A percentile compares a stretch with the other conserved stretches of the same genome.
phyloP scores from a whole-genome alignment of 2,329 filamentous ascomycete species.

The Ramularia endophylla region DNA sequence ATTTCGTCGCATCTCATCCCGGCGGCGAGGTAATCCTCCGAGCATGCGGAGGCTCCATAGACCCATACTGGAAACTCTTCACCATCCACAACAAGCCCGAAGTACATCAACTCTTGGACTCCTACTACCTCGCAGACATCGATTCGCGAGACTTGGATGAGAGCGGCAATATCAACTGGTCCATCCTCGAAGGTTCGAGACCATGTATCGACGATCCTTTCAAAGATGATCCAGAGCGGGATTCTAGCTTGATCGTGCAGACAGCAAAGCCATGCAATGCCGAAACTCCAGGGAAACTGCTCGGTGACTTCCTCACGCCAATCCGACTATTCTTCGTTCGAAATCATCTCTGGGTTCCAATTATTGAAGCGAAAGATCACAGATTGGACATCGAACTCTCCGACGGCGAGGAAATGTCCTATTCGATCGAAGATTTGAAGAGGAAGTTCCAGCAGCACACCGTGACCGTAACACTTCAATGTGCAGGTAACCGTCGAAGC shows the following conservation, averaged over 20 bases:
- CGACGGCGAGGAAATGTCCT: slow-evolving; percentile 49
- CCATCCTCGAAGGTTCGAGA: slow-evolving; percentile 3
- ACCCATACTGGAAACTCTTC: slow-evolving; percentile 66
- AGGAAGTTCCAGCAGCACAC: slow-evolving; percentile 45
- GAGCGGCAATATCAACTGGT: slow-evolving; percentile 37
- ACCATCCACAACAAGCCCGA: slow-evolving; percentile 61
- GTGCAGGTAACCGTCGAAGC: slow-evolving; percentile 53
- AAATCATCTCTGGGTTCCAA: slow-evolving; percentile 60
- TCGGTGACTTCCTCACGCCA: slow-evolving; percentile 51
- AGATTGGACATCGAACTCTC: slow-evolving; percentile 50
- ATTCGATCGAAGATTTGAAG: slow-evolving; percentile 51
- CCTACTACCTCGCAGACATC: slow-evolving; percentile 58
- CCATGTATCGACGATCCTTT: slow-evolving; percentile 55
- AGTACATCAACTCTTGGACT: slow-evolving; percentile 56
- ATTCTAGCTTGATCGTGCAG: slow-evolving; percentile 46
- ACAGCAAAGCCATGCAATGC: slow-evolving; percentile 56
- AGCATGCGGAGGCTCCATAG: slow-evolving; percentile 58
- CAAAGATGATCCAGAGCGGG: slow-evolving; percentile 47
- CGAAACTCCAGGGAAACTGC: slow-evolving; percentile 49
- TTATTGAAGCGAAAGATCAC: slow-evolving; percentile 41
- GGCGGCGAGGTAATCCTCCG: slow-evolving; percentile 63
- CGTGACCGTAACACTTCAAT: slow-evolving; percentile 54
- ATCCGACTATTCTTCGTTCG: slow-evolving; percentile 54
- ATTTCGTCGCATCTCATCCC: slow-evolving; percentile 60
- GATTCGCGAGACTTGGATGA: slow-evolving; percentile 54